A percentile compares a stretch with the other conserved stretches of the same genome.
Conservation (phyloP, 306 rosid species). For the Vigna mungo region DNA sequence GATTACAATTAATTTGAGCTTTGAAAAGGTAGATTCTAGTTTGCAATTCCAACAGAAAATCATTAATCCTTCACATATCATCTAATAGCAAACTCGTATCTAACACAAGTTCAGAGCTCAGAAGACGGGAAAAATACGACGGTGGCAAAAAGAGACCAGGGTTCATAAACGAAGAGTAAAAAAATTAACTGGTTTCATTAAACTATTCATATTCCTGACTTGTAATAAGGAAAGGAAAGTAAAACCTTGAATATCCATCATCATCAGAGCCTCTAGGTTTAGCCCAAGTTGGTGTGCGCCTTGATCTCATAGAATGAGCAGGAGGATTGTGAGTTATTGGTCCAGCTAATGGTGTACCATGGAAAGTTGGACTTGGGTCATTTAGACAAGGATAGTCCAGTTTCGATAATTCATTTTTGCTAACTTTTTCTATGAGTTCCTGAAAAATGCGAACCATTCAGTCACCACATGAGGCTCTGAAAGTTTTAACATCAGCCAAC, state of each 20-base stretch:
- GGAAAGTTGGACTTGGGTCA: constrained; percentile 83
- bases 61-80: constrained; percentile 7
- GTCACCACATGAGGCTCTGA: constrained; percentile 35
- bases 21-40: constrained; percentile 17
- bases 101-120: constrained; percentile 10
- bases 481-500: constrained; percentile 28
- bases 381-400: constrained; percentile 91
- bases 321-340: constrained; percentile 56
- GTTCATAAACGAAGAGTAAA: constrained; percentile 23
- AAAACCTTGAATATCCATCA: constrained; percentile 95
- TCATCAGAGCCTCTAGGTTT: constrained; percentile 87
- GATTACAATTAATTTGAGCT: constrained; percentile 33
- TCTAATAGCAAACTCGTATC: constrained; percentile 29
- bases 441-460: constrained; percentile 47
- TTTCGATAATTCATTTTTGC: constrained; percentile 83
- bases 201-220: constrained; percentile 36
- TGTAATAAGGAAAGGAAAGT: constrained; percentile 22
- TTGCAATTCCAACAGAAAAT: constrained; percentile 19
- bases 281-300: constrained; percentile 91
- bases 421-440: constrained; percentile 86
- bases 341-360: constrained; percentile 60
- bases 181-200: constrained; percentile 26
- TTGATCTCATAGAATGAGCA: constrained; percentile 90
- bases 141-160: not conserved
- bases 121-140: constrained; percentile 5